Conservation (phyloP, 2,329 filamentous ascomycete genomes). For the Fonsecaea erecta region DNA sequence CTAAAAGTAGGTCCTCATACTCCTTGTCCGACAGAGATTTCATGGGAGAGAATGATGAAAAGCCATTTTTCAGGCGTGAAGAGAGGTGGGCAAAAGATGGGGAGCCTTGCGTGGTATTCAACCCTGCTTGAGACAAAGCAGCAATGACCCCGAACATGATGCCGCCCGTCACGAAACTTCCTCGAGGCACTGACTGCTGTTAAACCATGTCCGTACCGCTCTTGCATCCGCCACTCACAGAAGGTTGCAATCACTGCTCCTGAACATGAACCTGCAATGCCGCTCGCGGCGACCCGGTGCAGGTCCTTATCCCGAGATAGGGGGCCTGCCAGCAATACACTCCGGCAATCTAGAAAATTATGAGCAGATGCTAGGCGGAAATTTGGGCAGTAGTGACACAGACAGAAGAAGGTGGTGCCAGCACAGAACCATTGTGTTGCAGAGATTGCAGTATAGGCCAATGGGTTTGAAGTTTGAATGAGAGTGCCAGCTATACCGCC, state of each 20-base stretch:
- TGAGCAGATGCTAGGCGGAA: not conserved
- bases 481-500: slow-evolving; percentile 75
- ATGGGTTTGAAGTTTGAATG: slow-evolving; percentile 65
- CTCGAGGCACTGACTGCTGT: slow-evolving; percentile 23
- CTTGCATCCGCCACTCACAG: slow-evolving; percentile 22
- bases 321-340: slow-evolving; percentile 12
- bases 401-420: slow-evolving; percentile 77
- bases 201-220: not conserved
- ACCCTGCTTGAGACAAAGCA: slow-evolving; percentile 26
- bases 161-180: slow-evolving; percentile 29
- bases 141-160: slow-evolving; percentile 31
- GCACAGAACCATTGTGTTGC: slow-evolving; percentile 82
- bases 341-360: slow-evolving; percentile 22
- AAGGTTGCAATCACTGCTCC: slow-evolving; percentile 31
- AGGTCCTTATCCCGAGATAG: slow-evolving; percentile 38
- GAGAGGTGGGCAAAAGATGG: slow-evolving; percentile 3
- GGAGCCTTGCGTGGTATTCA: slow-evolving; percentile 49
- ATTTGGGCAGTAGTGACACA: slow-evolving; percentile 39
- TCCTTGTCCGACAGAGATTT: slow-evolving; percentile 72
- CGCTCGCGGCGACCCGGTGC: slow-evolving; percentile 32
- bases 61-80: slow-evolving; percentile 14
- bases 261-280: slow-evolving; percentile 32
- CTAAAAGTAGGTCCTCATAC: slow-evolving; percentile 70
- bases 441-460: slow-evolving; percentile 72
- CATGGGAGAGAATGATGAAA: slow-evolving; percentile 69